Evolutionary conservation across 2,329 filamentous ascomycete species (phyloP).

Genomic region (Fusarium concolor): DNA sequence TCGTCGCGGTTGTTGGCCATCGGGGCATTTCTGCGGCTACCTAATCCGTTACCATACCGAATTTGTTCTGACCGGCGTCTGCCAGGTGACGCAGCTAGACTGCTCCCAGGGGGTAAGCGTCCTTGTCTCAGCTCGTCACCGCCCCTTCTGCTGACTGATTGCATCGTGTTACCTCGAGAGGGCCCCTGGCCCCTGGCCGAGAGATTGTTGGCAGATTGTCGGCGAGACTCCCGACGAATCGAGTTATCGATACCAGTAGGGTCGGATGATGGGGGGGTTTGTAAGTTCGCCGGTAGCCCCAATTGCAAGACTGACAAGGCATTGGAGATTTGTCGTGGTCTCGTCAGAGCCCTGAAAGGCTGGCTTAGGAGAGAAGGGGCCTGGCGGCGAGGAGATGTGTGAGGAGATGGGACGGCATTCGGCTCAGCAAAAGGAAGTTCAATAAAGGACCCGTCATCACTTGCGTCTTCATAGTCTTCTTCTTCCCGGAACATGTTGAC

Average conservation of each 20-base stretch:
- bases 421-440: conserved; percentile 13
- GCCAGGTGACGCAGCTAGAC: conserved; percentile 1
- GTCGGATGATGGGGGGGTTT: conserved; percentile 46
- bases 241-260: conserved; percentile 17
- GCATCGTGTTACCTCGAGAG: conserved; percentile 3
- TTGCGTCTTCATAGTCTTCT: conserved; percentile 28
- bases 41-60: conserved; percentile 19
- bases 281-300: conserved; percentile 13
- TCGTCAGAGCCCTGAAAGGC: conserved; percentile 17
- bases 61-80: conserved; percentile 22
- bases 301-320: neutral
- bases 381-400: conserved; percentile 13
- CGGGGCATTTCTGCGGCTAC: conserved; percentile 10
- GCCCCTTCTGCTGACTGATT: neutral
- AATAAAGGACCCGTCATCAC: neutral
- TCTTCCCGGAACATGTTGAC: conserved; percentile 37
- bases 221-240: conserved; percentile 9
- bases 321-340: conserved; percentile 7
- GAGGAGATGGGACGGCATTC: conserved; percentile 9
- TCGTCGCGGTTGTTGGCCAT: conserved; percentile 26
- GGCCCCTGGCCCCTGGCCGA: conserved; percentile 11
- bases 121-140: conserved; percentile 27
- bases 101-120: conserved; percentile 20
- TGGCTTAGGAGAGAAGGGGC: conserved; percentile 6
- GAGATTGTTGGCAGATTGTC: conserved; percentile 4